Percentiles rank a stretch among this genome's conserved stretches.
Conservation (phyloP, 1,284 basidiomycete species). For the Fomitopsis pinicola region DNA sequence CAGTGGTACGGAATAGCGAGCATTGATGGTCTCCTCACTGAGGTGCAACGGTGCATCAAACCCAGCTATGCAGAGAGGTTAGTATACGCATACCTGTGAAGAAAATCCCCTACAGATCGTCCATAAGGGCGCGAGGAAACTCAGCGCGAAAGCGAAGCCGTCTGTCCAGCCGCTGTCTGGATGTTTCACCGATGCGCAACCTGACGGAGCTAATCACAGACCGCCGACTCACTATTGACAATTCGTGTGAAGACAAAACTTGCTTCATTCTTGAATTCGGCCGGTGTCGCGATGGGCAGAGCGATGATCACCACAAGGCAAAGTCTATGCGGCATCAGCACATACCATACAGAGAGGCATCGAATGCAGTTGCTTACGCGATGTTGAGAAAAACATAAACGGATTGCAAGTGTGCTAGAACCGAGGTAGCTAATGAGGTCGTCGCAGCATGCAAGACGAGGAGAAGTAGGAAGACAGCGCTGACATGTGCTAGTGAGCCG, state of each 20-base stretch:
- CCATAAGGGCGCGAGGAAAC: constrained; percentile 76
- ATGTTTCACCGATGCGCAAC: not conserved
- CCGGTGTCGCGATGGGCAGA: constrained; percentile 67
- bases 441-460: constrained; percentile 55
- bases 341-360: not conserved
- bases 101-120: constrained; percentile 26
- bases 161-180: constrained; percentile 53
- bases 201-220: too few relatives aligned
- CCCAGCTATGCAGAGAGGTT: constrained; percentile 1
- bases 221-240: constrained; percentile 22
- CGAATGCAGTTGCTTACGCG: constrained; percentile 36
- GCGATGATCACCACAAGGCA: constrained; percentile 74
- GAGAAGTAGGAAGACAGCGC: constrained; percentile 58
- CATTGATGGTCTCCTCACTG: constrained; percentile 75
- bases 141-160: constrained; percentile 73
- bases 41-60: constrained; percentile 8
- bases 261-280: constrained; percentile 61
- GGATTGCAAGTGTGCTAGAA: constrained; percentile 72
- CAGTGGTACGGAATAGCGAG: constrained; percentile 68
- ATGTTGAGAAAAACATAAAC: constrained; percentile 70
- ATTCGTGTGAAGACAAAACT: constrained; percentile 65
- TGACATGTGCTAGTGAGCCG: constrained; percentile 21
- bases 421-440: constrained; percentile 61
- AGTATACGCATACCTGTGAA: too few relatives aligned
- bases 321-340: constrained; percentile 36